Percentiles rank a stretch among this genome's conserved stretches.
Evolutionary conservation across 768 basidiomycete genomes (phyloP).

Genomic region (Candolleomyces efflorescens): DNA sequence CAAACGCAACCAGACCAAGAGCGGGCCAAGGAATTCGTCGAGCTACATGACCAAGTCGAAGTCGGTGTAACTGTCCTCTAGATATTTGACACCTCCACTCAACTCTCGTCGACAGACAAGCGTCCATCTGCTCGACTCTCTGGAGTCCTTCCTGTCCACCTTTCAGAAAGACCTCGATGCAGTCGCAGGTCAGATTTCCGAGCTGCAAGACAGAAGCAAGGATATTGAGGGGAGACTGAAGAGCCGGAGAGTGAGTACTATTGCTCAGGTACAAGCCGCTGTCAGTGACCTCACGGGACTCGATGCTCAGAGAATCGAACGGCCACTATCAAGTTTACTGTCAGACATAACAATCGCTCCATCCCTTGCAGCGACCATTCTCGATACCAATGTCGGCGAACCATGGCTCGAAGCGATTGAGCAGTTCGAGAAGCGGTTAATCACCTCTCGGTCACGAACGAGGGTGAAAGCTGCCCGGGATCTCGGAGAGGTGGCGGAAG

Average conservation of each 20-base stretch:
- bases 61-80: conserved; percentile 31
- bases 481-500: conserved; percentile 79
- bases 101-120: conserved; percentile 59
- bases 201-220: conserved; percentile 85
- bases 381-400: conserved; percentile 84
- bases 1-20: conserved; percentile 25
- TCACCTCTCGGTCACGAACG: conserved; percentile 62
- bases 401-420: conserved; percentile 80
- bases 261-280: too few species aligned
- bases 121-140: conserved; percentile 75
- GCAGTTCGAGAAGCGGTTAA: conserved; percentile 77
- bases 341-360: conserved; percentile 83
- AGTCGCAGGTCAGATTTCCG: conserved; percentile 95
- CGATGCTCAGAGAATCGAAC: conserved; percentile 72
- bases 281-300: background rate
- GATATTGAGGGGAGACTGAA: conserved; percentile 86
- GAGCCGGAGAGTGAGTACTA: conserved; percentile 66
- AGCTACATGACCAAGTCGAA: conserved; percentile 90
- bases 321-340: conserved; percentile 77
- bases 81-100: background rate
- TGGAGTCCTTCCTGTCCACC: conserved; percentile 89
- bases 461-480: conserved; percentile 87
- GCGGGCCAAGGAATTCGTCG: conserved; percentile 63
- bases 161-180: conserved; percentile 93
- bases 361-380: conserved; percentile 63